Evolutionary conservation across 192 early-diverging fungal genomes (phyloP).

Genomic region (Dissophora globulifera): DNA sequence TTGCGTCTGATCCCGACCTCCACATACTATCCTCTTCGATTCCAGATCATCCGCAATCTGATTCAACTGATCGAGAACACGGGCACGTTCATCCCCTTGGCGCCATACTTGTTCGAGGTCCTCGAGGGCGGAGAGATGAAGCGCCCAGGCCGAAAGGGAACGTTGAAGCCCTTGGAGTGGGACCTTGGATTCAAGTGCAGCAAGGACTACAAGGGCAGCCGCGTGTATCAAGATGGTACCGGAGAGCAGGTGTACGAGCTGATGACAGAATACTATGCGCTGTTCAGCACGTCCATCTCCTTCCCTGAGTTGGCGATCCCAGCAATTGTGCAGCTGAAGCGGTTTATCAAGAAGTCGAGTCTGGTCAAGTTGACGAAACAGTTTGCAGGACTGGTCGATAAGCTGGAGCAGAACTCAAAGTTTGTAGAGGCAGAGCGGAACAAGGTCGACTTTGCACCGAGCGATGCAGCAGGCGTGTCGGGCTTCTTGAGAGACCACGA

Average conservation of each 20-base stretch:
- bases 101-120: slow-evolving; percentile 87
- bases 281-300: slow-evolving; percentile 80
- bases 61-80: slow-evolving; percentile 77
- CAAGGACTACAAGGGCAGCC: slow-evolving; percentile 85
- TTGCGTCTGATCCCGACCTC: slow-evolving; percentile 87
- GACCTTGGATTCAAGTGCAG: slow-evolving; percentile 80
- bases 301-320: slow-evolving; percentile 97
- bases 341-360: slow-evolving; percentile 84
- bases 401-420: slow-evolving; percentile 83
- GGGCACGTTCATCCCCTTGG: slow-evolving; percentile 85
- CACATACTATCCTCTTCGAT: slow-evolving; percentile 92
- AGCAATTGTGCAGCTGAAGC: slow-evolving; percentile 83
- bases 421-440: slow-evolving; percentile 81
- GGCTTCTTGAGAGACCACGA: slow-evolving; percentile 42
- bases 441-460: slow-evolving; percentile 71
- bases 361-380: slow-evolving; percentile 85
- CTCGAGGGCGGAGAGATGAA: slow-evolving; percentile 79
- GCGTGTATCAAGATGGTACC: slow-evolving; percentile 86
- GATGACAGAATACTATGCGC: slow-evolving; percentile 80
- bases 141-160: slow-evolving; percentile 77
- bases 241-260: slow-evolving; percentile 80
- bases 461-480: slow-evolving; percentile 54
- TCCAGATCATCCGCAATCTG: slow-evolving; percentile 83
- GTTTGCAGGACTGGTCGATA: slow-evolving; percentile 84
- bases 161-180: slow-evolving; percentile 89